Conservation (phyloP, 2,329 filamentous ascomycete species). For the Sarocladiaceae sp. region DNA sequence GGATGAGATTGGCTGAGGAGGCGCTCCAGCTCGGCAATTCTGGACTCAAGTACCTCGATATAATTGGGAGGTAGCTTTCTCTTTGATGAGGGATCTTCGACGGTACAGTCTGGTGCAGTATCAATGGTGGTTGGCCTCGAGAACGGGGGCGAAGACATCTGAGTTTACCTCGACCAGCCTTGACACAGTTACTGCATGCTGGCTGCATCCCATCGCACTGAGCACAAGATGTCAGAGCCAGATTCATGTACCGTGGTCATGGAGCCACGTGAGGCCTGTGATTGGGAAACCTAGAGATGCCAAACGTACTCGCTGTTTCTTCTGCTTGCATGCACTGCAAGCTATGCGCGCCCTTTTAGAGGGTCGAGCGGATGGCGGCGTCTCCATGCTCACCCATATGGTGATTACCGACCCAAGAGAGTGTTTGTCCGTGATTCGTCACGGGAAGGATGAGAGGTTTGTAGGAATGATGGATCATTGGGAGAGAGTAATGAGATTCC, state of each 20-base stretch:
- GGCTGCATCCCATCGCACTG: slow-evolving; percentile 6
- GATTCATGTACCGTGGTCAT: neutral
- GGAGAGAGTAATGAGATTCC: too few relatives aligned
- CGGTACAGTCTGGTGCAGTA: neutral
- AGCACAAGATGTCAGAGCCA: neutral
- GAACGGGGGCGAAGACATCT: neutral
- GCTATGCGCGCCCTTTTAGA: neutral
- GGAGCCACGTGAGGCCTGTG: neutral
- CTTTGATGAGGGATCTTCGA: slow-evolving; percentile 7
- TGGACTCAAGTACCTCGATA: slow-evolving; percentile 2
- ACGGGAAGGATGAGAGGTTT: too few relatives aligned
- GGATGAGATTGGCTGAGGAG: neutral
- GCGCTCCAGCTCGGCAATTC: neutral
- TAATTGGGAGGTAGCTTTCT: slow-evolving; percentile 3
- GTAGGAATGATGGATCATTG: too few relatives aligned
- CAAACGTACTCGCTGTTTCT: slow-evolving; percentile 8
- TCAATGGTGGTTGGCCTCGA: neutral
- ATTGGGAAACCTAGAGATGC: neutral
- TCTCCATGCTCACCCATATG: neutral
- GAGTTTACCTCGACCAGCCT: slow-evolving; percentile 1
- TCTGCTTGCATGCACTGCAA: slow-evolving; percentile 9
- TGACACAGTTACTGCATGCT: slow-evolving; percentile 7
- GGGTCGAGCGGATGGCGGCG: neutral
- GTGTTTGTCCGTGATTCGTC: too few relatives aligned
- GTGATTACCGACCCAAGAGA: too few relatives aligned